Evolutionary conservation across 176 grass and related monocot genomes (phyloP).

Genomic region (Tillandsia leiboldiana): DNA sequence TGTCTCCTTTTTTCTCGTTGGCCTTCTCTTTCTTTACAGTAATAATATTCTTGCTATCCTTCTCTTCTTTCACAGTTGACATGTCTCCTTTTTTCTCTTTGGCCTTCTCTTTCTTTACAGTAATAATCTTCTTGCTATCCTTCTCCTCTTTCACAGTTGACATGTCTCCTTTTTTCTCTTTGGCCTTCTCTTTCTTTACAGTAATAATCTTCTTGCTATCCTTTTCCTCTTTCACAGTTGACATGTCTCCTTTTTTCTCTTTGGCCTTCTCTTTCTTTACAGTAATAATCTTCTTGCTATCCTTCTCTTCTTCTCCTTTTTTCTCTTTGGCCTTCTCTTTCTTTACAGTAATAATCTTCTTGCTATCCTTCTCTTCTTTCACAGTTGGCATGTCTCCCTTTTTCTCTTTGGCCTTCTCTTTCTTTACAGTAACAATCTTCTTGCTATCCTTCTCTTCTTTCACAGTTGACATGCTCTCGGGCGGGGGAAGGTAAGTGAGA

Average conservation of each 20-base stretch:
- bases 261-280: slow-evolving; percentile 2
- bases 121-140: slow-evolving; percentile 12
- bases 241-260: not conserved
- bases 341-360: no score
- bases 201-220: slow-evolving; percentile 10
- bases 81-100: not conserved
- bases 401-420: slow-evolving; percentile 4
- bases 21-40: not conserved
- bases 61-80: slow-evolving; percentile 9
- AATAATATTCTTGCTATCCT: slow-evolving; percentile 13
- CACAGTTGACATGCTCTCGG: not conserved
- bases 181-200: not conserved
- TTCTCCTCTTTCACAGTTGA: slow-evolving; percentile 11
- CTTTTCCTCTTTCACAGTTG: slow-evolving; percentile 12
- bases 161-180: not conserved
- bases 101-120: not conserved
- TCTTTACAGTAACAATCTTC: slow-evolving; percentile 5
- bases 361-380: no score
- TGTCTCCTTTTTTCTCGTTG: not conserved
- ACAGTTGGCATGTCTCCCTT: no score
- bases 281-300: slow-evolving; percentile 3
- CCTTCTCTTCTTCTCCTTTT: slow-evolving; percentile 26
- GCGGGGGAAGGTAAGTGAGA: not conserved
- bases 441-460: slow-evolving; percentile 18
- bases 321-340: no score